Percentiles rank a stretch among this genome's conserved stretches.
These are phyloP conservation scores for Neurospora intermedia DNA, from an alignment of 495 filamentous ascomycete genomes.

Conservation along the genomic window DNA sequence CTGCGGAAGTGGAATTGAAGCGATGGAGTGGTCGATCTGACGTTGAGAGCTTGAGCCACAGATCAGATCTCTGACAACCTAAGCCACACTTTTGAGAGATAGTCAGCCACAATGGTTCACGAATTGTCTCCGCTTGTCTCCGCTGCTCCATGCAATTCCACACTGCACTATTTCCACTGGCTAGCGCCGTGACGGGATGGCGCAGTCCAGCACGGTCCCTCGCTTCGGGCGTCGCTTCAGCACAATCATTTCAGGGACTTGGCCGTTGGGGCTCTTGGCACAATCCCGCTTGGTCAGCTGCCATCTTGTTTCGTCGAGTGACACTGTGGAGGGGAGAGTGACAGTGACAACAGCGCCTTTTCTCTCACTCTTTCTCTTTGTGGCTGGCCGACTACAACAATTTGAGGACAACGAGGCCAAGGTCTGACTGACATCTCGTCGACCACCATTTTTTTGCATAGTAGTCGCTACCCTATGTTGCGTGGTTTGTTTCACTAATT, in stretches of 20 bases:
- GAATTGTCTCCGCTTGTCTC: background rate
- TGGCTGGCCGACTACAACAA: background rate
- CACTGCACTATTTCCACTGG: background rate
- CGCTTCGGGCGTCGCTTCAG: background rate
- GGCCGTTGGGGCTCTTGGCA: background rate
- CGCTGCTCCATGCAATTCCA: background rate
- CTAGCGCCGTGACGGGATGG: background rate
- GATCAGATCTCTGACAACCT: background rate
- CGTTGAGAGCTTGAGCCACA: background rate
- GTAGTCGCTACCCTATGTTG: background rate
- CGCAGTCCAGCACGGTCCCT: background rate
- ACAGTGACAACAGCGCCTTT: background rate
- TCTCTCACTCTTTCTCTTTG: background rate
- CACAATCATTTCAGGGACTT: background rate
- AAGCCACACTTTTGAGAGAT: background rate
- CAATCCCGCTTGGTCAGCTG: background rate
- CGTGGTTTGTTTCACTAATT: conserved; percentile 1
- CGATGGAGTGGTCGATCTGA: background rate
- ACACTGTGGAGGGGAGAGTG: background rate
- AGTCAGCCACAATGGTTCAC: background rate
- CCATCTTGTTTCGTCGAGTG: background rate
- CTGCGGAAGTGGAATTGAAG: background rate
- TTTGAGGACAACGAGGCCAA: background rate
- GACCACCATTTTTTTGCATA: background rate
- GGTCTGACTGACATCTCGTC: background rate